Base-by-base conservation (phyloP, 176 grass and related monocot species). In the Ananas comosus region DNA sequence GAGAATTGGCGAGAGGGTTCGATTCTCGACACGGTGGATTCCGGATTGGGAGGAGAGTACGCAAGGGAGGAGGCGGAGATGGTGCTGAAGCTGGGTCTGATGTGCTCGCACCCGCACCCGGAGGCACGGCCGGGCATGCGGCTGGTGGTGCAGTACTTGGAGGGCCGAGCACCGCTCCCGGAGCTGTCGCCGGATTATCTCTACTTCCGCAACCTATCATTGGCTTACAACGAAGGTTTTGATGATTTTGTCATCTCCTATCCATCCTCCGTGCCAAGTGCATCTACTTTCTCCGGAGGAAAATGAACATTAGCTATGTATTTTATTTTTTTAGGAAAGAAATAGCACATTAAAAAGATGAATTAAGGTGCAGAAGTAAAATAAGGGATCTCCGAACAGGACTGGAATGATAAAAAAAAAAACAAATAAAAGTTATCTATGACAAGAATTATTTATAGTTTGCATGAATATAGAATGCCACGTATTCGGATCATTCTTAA, bases 91-190 rank as follows among this genome's bases (percentile, higher is more conserved):
- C 23, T 78, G 0, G 66, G 76, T 0, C 11, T 78, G 5, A 1
- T 78, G 9, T 70, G 77, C 29, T 85, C 77, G 24, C 82, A 85
- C 29, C 68, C 82, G 16, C 76, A 80, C 2, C 68, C 77, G 2
- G 75, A 59, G 12, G 63, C 72, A 28, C 70, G 82, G 22, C 82
- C 82, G 13, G 67, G 67, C 49, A 76, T 71, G 48, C n/a, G 68
- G 2, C 77, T 53, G n/a, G 72, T 80, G 24, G 52, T 61, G 52
- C 48, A 76, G 28, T 80, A 80, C 63, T 68, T 85, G 65, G 63
- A 85, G 0, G 51, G 67, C 11, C 48, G 48, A 1, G 47, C 53
- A 1, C 67, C 48, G 3, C 27, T 85, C 21, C 77, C 77, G 0
- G 82, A 76, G 68, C 70, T 85, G 16, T 11, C 68, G 11, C 72